Base-by-base conservation (phyloP, 1,284 basidiomycete genomes). In the Schizopora paradoxa region DNA sequence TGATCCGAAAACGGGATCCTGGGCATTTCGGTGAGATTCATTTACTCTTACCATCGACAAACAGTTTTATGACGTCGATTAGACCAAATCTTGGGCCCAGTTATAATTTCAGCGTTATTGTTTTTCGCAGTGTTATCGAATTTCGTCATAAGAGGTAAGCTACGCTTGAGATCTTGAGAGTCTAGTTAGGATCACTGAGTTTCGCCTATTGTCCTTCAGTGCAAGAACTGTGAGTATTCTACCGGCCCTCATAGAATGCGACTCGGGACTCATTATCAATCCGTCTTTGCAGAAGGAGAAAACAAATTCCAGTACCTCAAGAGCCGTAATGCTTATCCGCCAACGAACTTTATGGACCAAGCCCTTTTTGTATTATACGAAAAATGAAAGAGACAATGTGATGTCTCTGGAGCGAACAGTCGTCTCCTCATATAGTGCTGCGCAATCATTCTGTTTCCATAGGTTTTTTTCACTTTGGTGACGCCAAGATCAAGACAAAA, bases 1-100 rank as follows among this genome's bases (percentile, higher is more conserved):
- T 93, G 77, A 98, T 99, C 57, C 86, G 88, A 23, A 81, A 84
- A 51, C 76, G 92, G 42, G 88, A 94, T 66, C 84, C 91, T n/a
- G 90, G 91, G 2, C 82, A 87, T 58, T 96, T 97, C 59, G 91
- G 91, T 93, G 49, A 33, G 76, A 31, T 16, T 19, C 19, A 18
- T 18, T 18, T 29, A 18, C 5, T 28, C 21, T 19, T 23, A 3
- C 19, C 7, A 11, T 41, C 14, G n/a, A 22, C 13, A 26, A 41
- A 48, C 33, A 23, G 11, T 23, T n/a, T 40, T 5, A 41, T 45
- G 7, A 49, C 28, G 21, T 43, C 14, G 29, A 5, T 27, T 53
- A 94, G 92, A 93, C 61, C 76, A 82, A 46, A 74, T 92, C 5
- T 63, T 74, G 19, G 92, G 91, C 1, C 93, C 93, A 0, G 62